Base-by-base conservation (phyloP, 108 stramenopile species). In the Cyclotella cryptica region DNA sequence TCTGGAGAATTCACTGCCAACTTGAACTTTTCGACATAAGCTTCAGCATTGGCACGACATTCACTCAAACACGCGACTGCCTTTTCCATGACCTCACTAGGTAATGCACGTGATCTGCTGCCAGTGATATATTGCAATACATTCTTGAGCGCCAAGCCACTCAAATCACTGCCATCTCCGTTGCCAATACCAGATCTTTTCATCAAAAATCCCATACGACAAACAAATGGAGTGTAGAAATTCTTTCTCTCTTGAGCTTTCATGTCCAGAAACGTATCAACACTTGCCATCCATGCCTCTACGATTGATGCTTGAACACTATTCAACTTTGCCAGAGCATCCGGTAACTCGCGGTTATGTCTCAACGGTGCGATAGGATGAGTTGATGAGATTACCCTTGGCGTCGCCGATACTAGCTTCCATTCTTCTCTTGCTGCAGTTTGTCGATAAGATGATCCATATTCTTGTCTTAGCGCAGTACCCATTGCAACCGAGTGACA, bases 221-320 rank as follows among this genome's bases (percentile, higher is more conserved):
- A 86, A 0, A 90, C 88, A 67, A 90, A 95, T 0, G 94, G 94
- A 6, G 91, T 75, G 52, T 93, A 95, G 59, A 84, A 86, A 51
- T 90, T 94, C 49, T 72, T 84, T 35, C 62, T 75, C 76, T 93
- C 94, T n/a, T 91, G 86, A 18, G 89, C 75, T 61, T 95, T 95
- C 76, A 93, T 76, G 30, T 80, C 74, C 24, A 95, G 75, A 54
- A 89, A 89, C 29, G 88, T 78, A 80, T 95, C 88, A 22, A 93
- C 87, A 58, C 87, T 88, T 41, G 85, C 74, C 85, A 93, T 90
- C 94, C 94, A 95, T 28, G 89, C 45, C 71, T 95, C 92, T 12
- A 89, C 85, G 26, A 84, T 73, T 29, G 82, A 83, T 40, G 94
- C 94, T 30, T 87, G 84, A 18, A 72, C 18, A 17, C 89, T 58